Conservation (phyloP, 768 basidiomycete genomes). For the Suillus decipiens region DNA sequence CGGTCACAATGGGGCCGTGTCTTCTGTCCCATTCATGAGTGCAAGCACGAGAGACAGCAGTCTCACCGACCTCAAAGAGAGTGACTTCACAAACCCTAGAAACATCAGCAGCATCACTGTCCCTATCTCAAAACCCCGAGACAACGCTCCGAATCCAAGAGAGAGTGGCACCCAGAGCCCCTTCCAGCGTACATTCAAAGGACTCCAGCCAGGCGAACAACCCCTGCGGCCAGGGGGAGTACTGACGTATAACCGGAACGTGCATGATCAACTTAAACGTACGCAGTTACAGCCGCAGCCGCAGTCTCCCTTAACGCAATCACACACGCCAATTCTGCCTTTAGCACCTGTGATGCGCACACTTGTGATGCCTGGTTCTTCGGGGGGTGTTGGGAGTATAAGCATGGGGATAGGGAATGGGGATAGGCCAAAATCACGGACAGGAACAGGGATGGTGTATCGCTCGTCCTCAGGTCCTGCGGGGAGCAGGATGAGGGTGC, state of each 20-base stretch:
- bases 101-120: neutral
- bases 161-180: slow-evolving; percentile 15
- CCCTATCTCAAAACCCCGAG: neutral
- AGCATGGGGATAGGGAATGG: neutral
- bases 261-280: slow-evolving; percentile 36
- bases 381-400: neutral
- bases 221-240: slow-evolving; percentile 27
- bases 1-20: neutral
- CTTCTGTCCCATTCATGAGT: slow-evolving; percentile 12
- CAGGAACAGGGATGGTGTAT: slow-evolving; percentile 72
- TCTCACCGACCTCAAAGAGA: neutral
- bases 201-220: slow-evolving; percentile 29
- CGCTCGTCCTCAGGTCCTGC: slow-evolving; percentile 28
- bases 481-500: slow-evolving; percentile 42
- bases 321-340: slow-evolving; percentile 12
- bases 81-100: slow-evolving; percentile 3
- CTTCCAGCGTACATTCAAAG: slow-evolving; percentile 28
- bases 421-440: slow-evolving; percentile 53
- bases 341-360: slow-evolving; percentile 22
- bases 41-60: neutral
- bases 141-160: neutral
- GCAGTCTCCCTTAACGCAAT: slow-evolving; percentile 22
- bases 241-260: slow-evolving; percentile 34
- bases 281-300: slow-evolving; percentile 17
- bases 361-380: slow-evolving; percentile 14